A percentile compares a stretch with the other conserved stretches of the same genome.
These are phyloP conservation scores for Grammothele lineata DNA, from an alignment of 768 basidiomycete species.

Conservation along the genomic window DNA sequence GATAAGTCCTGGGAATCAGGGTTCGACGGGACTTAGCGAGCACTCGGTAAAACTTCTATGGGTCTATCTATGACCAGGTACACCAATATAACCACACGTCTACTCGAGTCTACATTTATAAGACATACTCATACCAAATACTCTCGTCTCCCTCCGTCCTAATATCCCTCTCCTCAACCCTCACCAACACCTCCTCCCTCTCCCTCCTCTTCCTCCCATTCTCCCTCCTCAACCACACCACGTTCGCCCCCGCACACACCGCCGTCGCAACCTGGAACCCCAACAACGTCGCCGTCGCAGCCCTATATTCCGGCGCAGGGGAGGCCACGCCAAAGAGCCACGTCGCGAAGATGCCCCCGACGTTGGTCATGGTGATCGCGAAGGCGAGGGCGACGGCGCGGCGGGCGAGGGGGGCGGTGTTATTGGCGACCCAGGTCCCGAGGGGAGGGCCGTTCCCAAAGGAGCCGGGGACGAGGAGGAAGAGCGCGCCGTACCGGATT, in stretches of 20 bases:
- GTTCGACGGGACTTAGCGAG: too few species aligned
- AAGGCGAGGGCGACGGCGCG: conserved; percentile 58
- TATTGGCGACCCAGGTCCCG: conserved; percentile 59
- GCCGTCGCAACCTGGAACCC: conserved; percentile 35
- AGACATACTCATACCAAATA: not conserved
- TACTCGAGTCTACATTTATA: too few species aligned
- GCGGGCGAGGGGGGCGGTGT: conserved; percentile 49
- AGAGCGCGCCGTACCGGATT: conserved; percentile 51
- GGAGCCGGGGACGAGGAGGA: conserved; percentile 48
- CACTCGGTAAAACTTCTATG: too few species aligned
- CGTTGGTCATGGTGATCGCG: conserved; percentile 53
- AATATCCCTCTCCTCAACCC: not conserved
- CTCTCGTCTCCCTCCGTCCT: not conserved
- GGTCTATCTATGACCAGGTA: too few species aligned
- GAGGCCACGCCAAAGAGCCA: conserved; percentile 54
- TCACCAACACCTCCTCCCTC: not conserved
- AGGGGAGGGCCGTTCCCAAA: conserved; percentile 50
- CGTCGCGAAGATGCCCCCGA: conserved; percentile 55
- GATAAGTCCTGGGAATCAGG: too few species aligned
- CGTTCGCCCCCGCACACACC: not conserved
- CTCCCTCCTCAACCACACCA: conserved; percentile 1
- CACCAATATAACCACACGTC: too few species aligned
- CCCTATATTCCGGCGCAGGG: conserved; percentile 43
- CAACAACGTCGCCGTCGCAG: conserved; percentile 35
- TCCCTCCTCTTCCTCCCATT: not conserved